Conservation (phyloP, 208 protist genomes). For the Kentomonas sorsogonicus region DNA sequence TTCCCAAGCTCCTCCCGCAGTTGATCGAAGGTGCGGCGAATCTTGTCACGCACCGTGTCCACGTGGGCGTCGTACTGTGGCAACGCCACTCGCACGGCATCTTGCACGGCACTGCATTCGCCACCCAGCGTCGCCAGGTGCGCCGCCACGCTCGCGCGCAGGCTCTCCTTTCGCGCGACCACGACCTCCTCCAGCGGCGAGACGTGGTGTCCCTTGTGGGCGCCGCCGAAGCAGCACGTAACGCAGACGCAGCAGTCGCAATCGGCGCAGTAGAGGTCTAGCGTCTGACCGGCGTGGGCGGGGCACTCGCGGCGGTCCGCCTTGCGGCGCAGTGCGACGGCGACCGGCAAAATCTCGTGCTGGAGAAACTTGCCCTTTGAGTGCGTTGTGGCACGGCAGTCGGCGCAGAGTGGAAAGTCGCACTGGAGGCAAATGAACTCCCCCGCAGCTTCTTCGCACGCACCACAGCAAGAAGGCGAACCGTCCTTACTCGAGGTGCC, state of each 20-base stretch:
- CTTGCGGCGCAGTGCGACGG: slow-evolving; percentile 22
- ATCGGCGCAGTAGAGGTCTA: slow-evolving; percentile 68
- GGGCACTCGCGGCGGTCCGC: slow-evolving; percentile 21
- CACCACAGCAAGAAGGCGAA: no score
- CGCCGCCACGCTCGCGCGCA: not conserved
- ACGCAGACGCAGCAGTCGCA: slow-evolving; percentile 53
- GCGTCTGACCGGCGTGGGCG: slow-evolving; percentile 35
- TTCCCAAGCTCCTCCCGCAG: no score
- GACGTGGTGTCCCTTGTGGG: slow-evolving; percentile 57
- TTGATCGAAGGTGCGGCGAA: no score
- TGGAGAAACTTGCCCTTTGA: slow-evolving; percentile 46
- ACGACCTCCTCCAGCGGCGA: slow-evolving; percentile 20
- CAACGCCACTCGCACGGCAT: no score
- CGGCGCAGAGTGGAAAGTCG: slow-evolving; percentile 60
- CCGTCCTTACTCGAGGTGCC: no score
- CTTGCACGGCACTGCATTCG: no score
- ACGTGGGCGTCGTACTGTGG: no score
- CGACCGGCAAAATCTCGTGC: slow-evolving; percentile 44
- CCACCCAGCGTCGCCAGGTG: no score
- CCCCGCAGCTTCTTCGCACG: slow-evolving; percentile 46
- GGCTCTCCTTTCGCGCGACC: not conserved
- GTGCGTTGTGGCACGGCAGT: slow-evolving; percentile 43
- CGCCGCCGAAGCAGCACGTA: slow-evolving; percentile 62
- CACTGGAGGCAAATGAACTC: slow-evolving; percentile 54
- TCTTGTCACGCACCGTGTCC: no score